Percentiles rank a stretch among this genome's conserved stretches.
Evolutionary conservation across 306 rosid species (phyloP).

Genomic region (Nissolia schottii): DNA sequence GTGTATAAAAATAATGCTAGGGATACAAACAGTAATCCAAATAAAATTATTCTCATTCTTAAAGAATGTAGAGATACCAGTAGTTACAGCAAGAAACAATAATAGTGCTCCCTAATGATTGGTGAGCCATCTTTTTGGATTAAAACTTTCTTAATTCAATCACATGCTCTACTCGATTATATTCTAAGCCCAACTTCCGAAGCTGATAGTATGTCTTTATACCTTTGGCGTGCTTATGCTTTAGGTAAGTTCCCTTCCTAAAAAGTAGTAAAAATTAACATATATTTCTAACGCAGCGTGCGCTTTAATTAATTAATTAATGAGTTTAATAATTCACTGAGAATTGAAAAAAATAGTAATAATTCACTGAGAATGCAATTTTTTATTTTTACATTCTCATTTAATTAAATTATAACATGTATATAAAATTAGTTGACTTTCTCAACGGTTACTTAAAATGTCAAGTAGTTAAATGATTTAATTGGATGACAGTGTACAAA

Average conservation of each 20-base stretch:
- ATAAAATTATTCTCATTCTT: not conserved
- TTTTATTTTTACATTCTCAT: too few relatives aligned
- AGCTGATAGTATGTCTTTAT: conserved; percentile 7
- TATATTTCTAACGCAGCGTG: conserved; percentile 4
- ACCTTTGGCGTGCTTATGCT: conserved; percentile 3
- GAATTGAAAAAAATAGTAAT: too few relatives aligned
- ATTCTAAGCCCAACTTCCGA: not conserved
- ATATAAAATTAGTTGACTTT: too few relatives aligned
- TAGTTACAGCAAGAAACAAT: not conserved
- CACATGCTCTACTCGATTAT: not conserved
- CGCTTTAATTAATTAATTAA: not conserved
- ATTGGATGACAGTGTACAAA: too few relatives aligned
- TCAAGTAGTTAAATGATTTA: too few relatives aligned
- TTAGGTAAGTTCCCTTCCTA: conserved; percentile 5
- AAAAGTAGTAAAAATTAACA: not conserved
- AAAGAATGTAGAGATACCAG: not conserved
- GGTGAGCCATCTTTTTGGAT: not conserved
- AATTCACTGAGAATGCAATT: too few relatives aligned
- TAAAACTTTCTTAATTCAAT: not conserved
- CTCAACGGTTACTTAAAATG: too few relatives aligned
- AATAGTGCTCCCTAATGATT: not conserved
- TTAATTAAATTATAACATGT: too few relatives aligned
- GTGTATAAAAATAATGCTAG: not conserved
- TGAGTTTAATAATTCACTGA: too few relatives aligned
- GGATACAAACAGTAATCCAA: not conserved